Evolutionary conservation across 768 basidiomycete genomes (phyloP).

Genomic region (Pleurotus eryngii): DNA sequence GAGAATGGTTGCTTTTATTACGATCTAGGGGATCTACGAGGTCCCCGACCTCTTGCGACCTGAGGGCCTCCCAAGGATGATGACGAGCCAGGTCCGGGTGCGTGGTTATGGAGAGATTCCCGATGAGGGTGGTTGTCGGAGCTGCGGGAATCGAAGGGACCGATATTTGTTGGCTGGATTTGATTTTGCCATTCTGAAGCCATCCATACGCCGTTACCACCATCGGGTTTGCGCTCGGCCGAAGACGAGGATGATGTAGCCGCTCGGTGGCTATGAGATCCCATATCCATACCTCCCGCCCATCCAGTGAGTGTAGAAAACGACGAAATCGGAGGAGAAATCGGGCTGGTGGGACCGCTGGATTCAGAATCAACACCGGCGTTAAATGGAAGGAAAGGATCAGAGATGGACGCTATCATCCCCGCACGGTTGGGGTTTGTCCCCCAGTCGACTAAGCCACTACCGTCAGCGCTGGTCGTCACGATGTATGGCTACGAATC

Average conservation of each 20-base stretch:
- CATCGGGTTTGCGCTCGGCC: neutral
- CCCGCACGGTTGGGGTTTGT: conserved; percentile 17
- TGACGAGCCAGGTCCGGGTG: neutral
- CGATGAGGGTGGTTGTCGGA: neutral
- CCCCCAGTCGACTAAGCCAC: conserved; percentile 21
- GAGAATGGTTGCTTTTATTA: too few species aligned
- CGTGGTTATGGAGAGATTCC: neutral
- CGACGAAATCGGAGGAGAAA: conserved; percentile 21
- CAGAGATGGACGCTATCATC: conserved; percentile 20
- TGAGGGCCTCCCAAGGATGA: neutral
- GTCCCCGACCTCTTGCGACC: neutral
- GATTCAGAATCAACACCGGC: conserved; percentile 1
- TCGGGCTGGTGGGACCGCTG: conserved; percentile 5
- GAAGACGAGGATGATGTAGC: neutral
- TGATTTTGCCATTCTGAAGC: neutral
- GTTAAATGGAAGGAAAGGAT: conserved; percentile 24
- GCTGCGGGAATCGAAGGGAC: neutral
- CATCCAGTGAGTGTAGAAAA: conserved; percentile 37
- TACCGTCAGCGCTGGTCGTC: conserved; percentile 12
- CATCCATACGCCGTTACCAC: neutral
- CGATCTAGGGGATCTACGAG: neutral
- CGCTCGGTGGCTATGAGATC: neutral
- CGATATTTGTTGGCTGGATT: neutral
- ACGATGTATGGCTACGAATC: neutral
- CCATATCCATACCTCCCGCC: conserved; percentile 24